Base-by-base conservation (phyloP, 805 yeast species). In the Cyberlindnera saturnus region DNA sequence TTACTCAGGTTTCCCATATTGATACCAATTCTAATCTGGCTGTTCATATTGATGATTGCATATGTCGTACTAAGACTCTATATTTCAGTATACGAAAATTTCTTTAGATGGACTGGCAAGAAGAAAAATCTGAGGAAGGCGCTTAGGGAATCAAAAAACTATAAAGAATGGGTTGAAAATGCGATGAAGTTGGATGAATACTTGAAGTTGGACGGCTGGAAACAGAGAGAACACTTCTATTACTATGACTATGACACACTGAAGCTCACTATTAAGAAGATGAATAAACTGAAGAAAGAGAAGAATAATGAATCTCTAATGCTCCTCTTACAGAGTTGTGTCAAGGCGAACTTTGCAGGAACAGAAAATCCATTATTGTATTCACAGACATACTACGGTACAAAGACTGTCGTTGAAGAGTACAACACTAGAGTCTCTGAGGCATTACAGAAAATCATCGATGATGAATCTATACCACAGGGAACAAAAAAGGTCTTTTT, bases 331-430 rank as follows among this genome's bases (percentile, higher is more conserved):
- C 87, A 81, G 49, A 79, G 79, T 4, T 83, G 90, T 52, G 60
- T 85, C 20, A 82, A 81, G 56, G 70, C 77, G 40, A 85, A 86
- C 55, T 86, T 84, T 64, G 89, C 88, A 3, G 93, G 93, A 2
- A 79, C 79, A 3, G 91, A 84, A 57, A 82, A 83, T 54, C 75
- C 86, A 30, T 70, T 75, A 43, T 65, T 85, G 20, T 86, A 84
- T 55, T 79, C 87, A 4, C 89, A 84, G 60, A 67, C 86, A 37
- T 82, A 84, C 59, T 82, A 77, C 55, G 93, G 93, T 10, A 82
- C 95, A 0, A 85, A 85, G 56, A 55, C 66, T 8, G 57, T 82
- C 19, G 78, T 85, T 28, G 74, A 71, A 31, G 66, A 66, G 37
- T 82, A 79, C 61, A 74, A 79, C 42, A 51, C 56, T 0, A 79